A percentile compares a stretch with the other conserved stretches of the same genome.
Conservation (phyloP, 2,329 filamentous ascomycete genomes). For the Albifimbria verrucaria region DNA sequence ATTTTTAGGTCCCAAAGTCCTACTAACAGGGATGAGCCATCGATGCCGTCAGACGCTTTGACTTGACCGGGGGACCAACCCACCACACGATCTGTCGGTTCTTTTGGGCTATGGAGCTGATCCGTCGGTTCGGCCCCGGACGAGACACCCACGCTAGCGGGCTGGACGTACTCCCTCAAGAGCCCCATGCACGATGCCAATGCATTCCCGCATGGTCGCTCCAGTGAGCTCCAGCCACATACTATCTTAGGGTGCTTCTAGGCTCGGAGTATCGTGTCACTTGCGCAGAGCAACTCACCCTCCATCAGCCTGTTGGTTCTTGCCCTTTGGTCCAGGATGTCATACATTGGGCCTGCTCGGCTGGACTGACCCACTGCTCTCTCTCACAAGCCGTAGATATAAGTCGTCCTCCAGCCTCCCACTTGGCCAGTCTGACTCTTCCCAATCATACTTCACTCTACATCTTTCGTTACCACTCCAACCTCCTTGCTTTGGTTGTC, state of each 20-base stretch:
- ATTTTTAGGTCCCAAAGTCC: too few species aligned
- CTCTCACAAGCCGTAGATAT: conserved; percentile 15
- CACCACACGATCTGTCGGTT: not conserved
- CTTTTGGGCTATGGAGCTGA: not conserved
- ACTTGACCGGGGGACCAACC: not conserved
- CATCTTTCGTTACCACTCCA: conserved; percentile 12
- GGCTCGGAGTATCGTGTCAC: not conserved
- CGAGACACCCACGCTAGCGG: not conserved
- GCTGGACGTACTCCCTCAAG: not conserved
- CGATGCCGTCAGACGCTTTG: not conserved
- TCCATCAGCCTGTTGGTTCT: not conserved
- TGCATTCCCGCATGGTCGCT: not conserved
- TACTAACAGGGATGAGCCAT: not conserved
- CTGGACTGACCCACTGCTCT: not conserved
- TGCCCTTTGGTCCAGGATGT: not conserved
- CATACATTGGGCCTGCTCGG: not conserved
- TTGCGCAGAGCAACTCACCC: not conserved
- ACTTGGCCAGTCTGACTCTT: conserved; percentile 5
- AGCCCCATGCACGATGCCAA: not conserved
- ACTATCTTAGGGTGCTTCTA: not conserved
- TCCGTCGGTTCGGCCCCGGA: not conserved
- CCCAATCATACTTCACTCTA: conserved; percentile 6
- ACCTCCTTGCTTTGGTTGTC: conserved; percentile 10
- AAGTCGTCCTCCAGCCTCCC: conserved; percentile 12
- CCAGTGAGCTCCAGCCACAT: conserved; percentile 2